These are phyloP conservation scores for Pleurotus platypus DNA, from an alignment of 768 basidiomycete genomes.

Conservation along the genomic window DNA sequence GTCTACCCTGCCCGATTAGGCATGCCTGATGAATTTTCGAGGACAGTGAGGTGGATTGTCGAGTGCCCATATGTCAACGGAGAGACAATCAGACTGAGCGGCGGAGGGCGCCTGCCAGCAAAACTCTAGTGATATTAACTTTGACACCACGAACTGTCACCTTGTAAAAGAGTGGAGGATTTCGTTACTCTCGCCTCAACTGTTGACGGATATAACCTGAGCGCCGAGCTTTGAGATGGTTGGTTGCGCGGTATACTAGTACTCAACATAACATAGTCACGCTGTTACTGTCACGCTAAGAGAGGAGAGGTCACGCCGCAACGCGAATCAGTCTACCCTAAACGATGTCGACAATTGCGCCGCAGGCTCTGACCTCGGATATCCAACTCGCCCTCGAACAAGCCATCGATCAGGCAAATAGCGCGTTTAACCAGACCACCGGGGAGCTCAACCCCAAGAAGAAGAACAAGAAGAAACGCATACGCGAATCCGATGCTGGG, in stretches of 20 bases:
- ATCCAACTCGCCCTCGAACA: slow-evolving; percentile 12
- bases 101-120: slow-evolving; percentile 35
- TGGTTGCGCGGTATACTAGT: too few species aligned
- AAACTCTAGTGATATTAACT: slow-evolving; percentile 22
- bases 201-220: too few species aligned
- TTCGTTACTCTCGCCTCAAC: too few species aligned
- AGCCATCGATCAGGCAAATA: slow-evolving; percentile 12
- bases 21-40: slow-evolving; percentile 44
- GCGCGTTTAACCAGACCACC: slow-evolving; percentile 1
- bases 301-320: neutral
- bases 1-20: slow-evolving; percentile 47
- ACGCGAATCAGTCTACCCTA: slow-evolving; percentile 8
- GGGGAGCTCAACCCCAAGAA: slow-evolving; percentile 16
- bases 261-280: too few species aligned
- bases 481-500: slow-evolving; percentile 22
- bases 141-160: too few species aligned
- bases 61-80: slow-evolving; percentile 56
- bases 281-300: neutral
- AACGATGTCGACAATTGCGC: slow-evolving; percentile 6
- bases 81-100: slow-evolving; percentile 45
- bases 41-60: slow-evolving; percentile 45
- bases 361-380: slow-evolving; percentile 10
- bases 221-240: too few species aligned
- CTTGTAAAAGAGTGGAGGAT: too few species aligned
- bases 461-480: slow-evolving; percentile 38